A percentile compares a stretch with the other conserved stretches of the same genome.
Conservation (phyloP, 2,329 filamentous ascomycete genomes). For the Pseudophaeomoniella oleicola region DNA sequence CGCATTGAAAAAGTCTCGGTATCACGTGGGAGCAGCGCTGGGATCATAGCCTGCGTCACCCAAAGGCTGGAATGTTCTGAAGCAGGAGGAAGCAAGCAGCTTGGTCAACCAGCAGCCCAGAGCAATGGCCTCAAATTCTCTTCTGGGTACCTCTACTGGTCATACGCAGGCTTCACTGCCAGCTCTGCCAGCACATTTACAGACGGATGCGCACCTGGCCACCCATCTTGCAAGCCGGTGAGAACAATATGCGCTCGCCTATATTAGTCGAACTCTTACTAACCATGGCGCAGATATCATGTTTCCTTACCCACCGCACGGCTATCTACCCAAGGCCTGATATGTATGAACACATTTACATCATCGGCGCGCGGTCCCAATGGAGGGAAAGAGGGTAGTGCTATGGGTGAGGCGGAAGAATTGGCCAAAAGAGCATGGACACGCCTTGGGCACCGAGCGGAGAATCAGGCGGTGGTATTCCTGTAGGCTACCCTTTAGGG, state of each 20-base stretch:
- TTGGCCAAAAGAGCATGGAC: slow-evolving; percentile 76
- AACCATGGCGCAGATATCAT: slow-evolving; percentile 67
- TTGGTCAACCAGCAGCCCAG: too few species aligned
- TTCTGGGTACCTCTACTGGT: slow-evolving; percentile 37
- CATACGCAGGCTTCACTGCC: slow-evolving; percentile 72
- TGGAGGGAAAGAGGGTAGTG: slow-evolving; percentile 82
- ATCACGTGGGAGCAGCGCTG: too few species aligned
- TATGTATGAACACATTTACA: slow-evolving; percentile 89
- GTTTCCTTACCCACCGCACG: slow-evolving; percentile 75
- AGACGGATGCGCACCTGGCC: slow-evolving; percentile 36
- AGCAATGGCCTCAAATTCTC: not conserved
- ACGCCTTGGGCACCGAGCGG: slow-evolving; percentile 70
- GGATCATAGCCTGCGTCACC: too few species aligned
- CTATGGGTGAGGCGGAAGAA: slow-evolving; percentile 83
- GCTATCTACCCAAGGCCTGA: slow-evolving; percentile 79
- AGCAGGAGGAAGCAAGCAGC: too few species aligned
- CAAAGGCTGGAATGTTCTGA: too few species aligned
- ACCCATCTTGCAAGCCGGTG: slow-evolving; percentile 37
- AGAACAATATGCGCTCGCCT: slow-evolving; percentile 2
- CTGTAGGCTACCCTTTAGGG: slow-evolving; percentile 59
- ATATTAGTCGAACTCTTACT: slow-evolving; percentile 52
- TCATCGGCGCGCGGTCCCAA: slow-evolving; percentile 76
- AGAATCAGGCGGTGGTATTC: slow-evolving; percentile 88
- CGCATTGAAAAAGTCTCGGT: too few species aligned
- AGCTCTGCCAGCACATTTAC: slow-evolving; percentile 59